Evolutionary conservation across 441 rosid genomes (phyloP), one percentile per base, ranked within the genome.

Genomic region (Eruca vesicaria): DNA sequence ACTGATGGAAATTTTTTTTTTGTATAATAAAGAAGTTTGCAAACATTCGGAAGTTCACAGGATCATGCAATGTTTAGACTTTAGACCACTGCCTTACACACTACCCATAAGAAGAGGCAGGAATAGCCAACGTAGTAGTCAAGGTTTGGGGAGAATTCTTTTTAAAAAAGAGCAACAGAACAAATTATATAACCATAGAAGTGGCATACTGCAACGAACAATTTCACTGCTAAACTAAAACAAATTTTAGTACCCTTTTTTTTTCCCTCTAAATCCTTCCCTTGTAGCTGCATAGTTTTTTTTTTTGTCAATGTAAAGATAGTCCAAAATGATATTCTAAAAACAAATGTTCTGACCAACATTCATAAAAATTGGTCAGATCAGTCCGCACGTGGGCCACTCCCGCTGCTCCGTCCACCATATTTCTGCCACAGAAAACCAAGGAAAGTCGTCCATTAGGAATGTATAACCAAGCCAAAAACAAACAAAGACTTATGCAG

Each of bases 331-430:
- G 43, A 32, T 70, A 16, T 62, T 69, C 79, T 31, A 58, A 59
- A 63, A 33, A 76, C 75, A 76, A 32, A 16, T 21, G 66, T 71
- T 31, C 2, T 7, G 16, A 36, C 69, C 14, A 19, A 55, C 55
- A 63, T n/a, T 69, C 19, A 53, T 15, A n/a, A 41, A 35, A 18
- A 9, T 2, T 36, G 26, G 64, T 38, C 70, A 69, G 63, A 21
- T 72, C 73, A 78, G 20, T 78, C 81, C 32, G 81, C 81, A 67
- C 81, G 81, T 31, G 73, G 57, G 53, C 81, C 73, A 38, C 80
- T n/a, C 9, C 21, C 43, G 73, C 73, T 66, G 73, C 73, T 66
- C 7, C 81, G 77, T 50, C 81, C 77, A 35, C 77, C 77, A 67
- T 78, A 78, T 78, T 78, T 78, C 81, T 78, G 69, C 60, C 69